Evolutionary conservation across 495 filamentous ascomycete species (phyloP).

Genomic region (Saxophila tyrrhenica): DNA sequence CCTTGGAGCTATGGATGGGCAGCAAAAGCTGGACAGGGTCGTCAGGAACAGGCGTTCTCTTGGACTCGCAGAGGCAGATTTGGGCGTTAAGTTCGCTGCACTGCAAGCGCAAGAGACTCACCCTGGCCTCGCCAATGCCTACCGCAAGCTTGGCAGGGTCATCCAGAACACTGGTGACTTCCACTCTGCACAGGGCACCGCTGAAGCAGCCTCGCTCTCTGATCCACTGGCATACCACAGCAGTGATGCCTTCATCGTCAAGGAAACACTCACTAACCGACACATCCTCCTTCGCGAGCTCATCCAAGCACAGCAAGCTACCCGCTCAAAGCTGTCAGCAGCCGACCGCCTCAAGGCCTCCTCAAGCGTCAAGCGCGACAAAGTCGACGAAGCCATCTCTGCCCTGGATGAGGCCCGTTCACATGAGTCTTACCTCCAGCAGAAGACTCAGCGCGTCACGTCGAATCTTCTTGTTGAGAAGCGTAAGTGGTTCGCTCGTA

Average conservation of each 20-base stretch:
- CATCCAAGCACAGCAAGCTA: conserved; percentile 70
- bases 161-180: conserved; percentile 88
- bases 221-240: conserved; percentile 95
- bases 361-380: conserved; percentile 75
- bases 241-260: conserved; percentile 92
- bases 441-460: conserved; percentile 79
- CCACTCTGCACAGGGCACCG: conserved; percentile 94
- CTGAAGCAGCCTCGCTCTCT: conserved; percentile 87
- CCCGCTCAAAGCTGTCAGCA: conserved; percentile 65
- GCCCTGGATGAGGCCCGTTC: conserved; percentile 75
- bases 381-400: conserved; percentile 90
- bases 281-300: conserved; percentile 97
- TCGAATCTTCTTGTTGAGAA: conserved; percentile 80
- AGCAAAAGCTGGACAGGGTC: conserved; percentile 87
- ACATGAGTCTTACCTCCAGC: conserved; percentile 64
- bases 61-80: conserved; percentile 84
- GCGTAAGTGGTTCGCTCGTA: conserved; percentile 80
- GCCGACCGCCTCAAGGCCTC: conserved; percentile 79
- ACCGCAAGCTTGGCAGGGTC: conserved; percentile 87
- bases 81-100: conserved; percentile 73
- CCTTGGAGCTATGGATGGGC: conserved; percentile 84
- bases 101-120: conserved; percentile 88
- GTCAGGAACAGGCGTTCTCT: conserved; percentile 86
- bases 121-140: conserved; percentile 72
- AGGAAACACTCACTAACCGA: conserved; percentile 95